Percentiles rank a stretch among this genome's conserved stretches.
Conservation (phyloP, 1,284 basidiomycete species). For the Ganoderma sinense region DNA sequence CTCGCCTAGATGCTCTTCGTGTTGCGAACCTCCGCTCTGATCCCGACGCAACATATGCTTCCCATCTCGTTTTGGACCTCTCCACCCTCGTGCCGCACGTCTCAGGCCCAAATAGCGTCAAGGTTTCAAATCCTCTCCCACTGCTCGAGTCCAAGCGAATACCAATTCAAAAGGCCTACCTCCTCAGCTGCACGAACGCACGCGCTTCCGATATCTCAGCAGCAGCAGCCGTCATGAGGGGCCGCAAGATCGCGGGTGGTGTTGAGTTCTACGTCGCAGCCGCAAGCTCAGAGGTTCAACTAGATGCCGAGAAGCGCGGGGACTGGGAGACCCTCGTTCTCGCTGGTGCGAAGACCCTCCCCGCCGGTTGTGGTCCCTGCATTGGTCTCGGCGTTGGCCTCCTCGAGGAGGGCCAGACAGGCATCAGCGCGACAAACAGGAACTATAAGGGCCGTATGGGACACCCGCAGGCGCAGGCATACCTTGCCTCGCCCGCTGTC, state of each 20-base stretch:
- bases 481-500: constrained; percentile 95
- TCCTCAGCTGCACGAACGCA: constrained; percentile 98
- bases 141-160: constrained; percentile 79
- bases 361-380: constrained; percentile 97
- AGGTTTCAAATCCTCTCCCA: constrained; percentile 91
- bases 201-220: constrained; percentile 94
- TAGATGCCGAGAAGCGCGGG: constrained; percentile 85
- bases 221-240: constrained; percentile 89
- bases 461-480: constrained; percentile 92
- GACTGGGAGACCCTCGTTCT: constrained; percentile 90
- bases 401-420: constrained; percentile 92
- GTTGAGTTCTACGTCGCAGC: constrained; percentile 99
- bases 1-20: constrained; percentile 75
- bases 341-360: constrained; percentile 91
- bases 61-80: constrained; percentile 92
- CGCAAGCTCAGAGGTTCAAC: constrained; percentile 91
- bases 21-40: constrained; percentile 74
- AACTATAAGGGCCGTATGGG: constrained; percentile 99
- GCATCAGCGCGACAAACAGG: constrained; percentile 97
- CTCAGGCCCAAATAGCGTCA: constrained; percentile 98
- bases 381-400: constrained; percentile 96
- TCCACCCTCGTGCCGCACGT: constrained; percentile 95
- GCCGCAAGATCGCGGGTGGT: constrained; percentile 85
- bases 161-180: constrained; percentile 96
- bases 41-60: constrained; percentile 82